Evolutionary conservation across 768 basidiomycete genomes (phyloP).

Genomic region (Trametes gibbosa): DNA sequence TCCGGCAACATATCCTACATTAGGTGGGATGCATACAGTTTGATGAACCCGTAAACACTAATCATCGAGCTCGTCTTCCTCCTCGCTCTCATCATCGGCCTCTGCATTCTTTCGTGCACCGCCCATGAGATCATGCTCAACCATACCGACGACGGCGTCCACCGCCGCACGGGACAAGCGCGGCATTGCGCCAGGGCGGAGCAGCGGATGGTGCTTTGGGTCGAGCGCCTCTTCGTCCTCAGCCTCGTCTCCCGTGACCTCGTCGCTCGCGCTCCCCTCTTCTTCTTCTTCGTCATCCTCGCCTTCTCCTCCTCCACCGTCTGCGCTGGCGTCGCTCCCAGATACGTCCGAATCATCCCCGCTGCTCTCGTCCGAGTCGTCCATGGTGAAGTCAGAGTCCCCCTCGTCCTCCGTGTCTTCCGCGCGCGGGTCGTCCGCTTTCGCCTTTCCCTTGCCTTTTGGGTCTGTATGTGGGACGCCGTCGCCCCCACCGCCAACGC

Average conservation of each 20-base stretch:
- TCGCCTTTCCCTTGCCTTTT: conserved; percentile 12
- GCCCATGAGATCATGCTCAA: conserved; percentile 50
- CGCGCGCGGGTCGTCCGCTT: conserved; percentile 14
- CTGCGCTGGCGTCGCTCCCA: conserved; percentile 33
- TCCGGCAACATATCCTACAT: too few relatives aligned
- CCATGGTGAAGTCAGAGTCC: conserved; percentile 32
- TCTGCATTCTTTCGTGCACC: conserved; percentile 24
- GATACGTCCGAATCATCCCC: conserved; percentile 27
- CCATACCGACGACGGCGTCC: conserved; percentile 63
- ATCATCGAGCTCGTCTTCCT: conserved; percentile 52
- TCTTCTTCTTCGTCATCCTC: conserved; percentile 33
- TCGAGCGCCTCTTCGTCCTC: conserved; percentile 47
- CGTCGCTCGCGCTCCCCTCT: conserved; percentile 29
- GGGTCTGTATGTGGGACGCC: conserved; percentile 1
- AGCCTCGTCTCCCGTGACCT: conserved; percentile 33
- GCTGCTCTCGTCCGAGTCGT: conserved; percentile 12
- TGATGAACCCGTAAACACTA: conserved; percentile 16
- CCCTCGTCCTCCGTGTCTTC: conserved; percentile 32
- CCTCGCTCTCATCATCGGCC: conserved; percentile 31
- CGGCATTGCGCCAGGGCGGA: conserved; percentile 66
- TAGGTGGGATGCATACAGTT: too few relatives aligned
- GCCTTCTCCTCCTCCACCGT: conserved; percentile 24
- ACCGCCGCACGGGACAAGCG: conserved; percentile 62
- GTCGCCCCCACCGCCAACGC: neutral
- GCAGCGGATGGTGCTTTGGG: conserved; percentile 56